These are phyloP conservation scores for Irpex sp. DNA, from an alignment of 1,284 basidiomycete species.

Conservation along the genomic window DNA sequence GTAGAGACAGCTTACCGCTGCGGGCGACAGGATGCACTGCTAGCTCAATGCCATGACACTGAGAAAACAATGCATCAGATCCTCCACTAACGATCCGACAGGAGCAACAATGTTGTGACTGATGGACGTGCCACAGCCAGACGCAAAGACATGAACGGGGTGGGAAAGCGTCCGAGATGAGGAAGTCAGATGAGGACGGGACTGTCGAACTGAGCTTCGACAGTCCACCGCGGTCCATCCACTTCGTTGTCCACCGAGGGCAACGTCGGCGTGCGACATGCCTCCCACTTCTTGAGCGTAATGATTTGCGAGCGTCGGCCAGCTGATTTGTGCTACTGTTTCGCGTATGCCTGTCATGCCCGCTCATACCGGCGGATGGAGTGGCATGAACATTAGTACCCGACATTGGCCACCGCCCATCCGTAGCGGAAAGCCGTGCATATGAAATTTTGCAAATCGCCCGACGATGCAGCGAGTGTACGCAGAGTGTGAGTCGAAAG, in stretches of 20 bases:
- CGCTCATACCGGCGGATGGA: not conserved
- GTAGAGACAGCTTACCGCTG: not conserved
- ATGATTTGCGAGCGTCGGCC: too few relatives aligned
- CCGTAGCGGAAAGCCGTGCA: not conserved
- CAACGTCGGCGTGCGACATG: not conserved
- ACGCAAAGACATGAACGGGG: not conserved
- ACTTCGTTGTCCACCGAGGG: not conserved
- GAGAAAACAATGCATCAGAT: conserved; percentile 3
- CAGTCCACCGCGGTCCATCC: conserved; percentile 5
- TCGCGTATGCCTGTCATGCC: too few relatives aligned
- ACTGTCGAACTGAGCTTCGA: not conserved
- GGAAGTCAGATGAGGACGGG: not conserved
- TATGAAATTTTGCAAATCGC: not conserved
- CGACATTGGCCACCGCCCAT: not conserved
- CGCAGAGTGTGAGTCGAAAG: too few relatives aligned
- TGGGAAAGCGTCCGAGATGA: conserved; percentile 10
- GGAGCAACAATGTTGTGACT: not conserved
- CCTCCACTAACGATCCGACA: not conserved
- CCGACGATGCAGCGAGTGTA: not conserved
- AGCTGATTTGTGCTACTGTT: too few relatives aligned
- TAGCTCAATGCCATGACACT: not conserved
- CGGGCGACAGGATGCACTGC: not conserved
- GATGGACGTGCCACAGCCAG: conserved; percentile 3
- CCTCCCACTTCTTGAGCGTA: too few relatives aligned
- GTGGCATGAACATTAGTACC: not conserved